A percentile compares a stretch with the other conserved stretches of the same genome.
These are phyloP conservation scores for Pseudonitzschia delicatissima DNA, from an alignment of 108 stramenopile species.

Conservation along the genomic window DNA sequence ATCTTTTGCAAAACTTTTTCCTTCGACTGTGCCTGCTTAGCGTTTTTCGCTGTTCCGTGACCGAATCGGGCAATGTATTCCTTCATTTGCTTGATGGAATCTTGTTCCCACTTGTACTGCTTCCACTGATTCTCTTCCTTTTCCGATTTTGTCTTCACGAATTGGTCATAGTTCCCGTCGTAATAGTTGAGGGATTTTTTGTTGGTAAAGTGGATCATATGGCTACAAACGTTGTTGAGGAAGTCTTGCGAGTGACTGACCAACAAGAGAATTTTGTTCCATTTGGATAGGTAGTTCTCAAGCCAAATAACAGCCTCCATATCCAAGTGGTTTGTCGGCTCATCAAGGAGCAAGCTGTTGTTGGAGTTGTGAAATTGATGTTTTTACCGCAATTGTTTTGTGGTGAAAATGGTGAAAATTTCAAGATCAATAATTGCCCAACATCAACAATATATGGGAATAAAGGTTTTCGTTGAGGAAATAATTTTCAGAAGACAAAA, in stretches of 20 bases:
- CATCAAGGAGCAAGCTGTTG: conserved; percentile 32
- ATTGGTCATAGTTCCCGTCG: conserved; percentile 97
- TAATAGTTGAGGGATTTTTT: conserved; percentile 84
- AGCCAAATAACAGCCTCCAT: conserved; percentile 99
- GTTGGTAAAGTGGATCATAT: conserved; percentile 93
- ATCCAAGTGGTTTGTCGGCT: conserved; percentile 82
- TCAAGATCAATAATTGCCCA: no score
- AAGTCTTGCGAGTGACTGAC: conserved; percentile 98
- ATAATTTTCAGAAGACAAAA: no score
- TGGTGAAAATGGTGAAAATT: no score
- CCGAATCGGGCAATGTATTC: conserved; percentile 98
- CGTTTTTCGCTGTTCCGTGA: conserved; percentile 96
- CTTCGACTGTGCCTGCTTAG: conserved; percentile 94
- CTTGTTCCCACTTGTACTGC: conserved; percentile 98
- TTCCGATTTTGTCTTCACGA: conserved; percentile 90
- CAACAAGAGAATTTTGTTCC: conserved; percentile 93
- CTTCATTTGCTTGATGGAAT: conserved; percentile 95
- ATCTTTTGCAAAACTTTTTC: conserved; percentile 93
- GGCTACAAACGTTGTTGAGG: conserved; percentile 93
- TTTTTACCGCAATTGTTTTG: no score
- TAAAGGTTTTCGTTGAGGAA: no score
- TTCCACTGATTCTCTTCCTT: conserved; percentile 94
- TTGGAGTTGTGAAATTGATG: no score
- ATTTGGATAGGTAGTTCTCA: conserved; percentile 92
- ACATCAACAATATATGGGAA: no score